Evolutionary conservation across 257 asterid genomes (phyloP).

Genomic region (Lantana camara): DNA sequence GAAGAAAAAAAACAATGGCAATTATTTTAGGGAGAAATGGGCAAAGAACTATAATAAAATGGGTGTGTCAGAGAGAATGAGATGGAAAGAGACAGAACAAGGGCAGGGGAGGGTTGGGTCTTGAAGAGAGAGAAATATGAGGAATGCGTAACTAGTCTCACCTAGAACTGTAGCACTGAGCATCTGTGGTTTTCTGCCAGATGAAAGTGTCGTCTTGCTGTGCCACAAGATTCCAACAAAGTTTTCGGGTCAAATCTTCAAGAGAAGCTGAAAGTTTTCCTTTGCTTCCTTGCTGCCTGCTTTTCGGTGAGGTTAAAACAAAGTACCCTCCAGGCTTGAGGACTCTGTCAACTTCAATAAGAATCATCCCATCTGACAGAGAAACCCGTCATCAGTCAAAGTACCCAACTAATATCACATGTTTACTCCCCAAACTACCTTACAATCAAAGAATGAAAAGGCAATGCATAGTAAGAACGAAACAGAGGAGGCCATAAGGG

Average conservation of each 20-base stretch:
- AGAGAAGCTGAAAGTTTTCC: slow-evolving; percentile 58
- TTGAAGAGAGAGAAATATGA: slow-evolving; percentile 17
- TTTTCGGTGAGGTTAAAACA: slow-evolving; percentile 79
- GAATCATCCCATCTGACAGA: slow-evolving; percentile 78
- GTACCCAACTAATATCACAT: neutral
- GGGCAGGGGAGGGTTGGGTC: neutral
- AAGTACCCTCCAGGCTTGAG: slow-evolving; percentile 97
- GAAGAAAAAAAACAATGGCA: slow-evolving; percentile 18
- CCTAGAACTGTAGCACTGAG: slow-evolving; percentile 73
- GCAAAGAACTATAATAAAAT: neutral
- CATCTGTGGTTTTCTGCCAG: slow-evolving; percentile 88
- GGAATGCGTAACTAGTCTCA: slow-evolving; percentile 37
- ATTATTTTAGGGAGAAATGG: slow-evolving; percentile 12
- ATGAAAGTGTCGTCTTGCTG: slow-evolving; percentile 82
- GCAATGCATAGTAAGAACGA: neutral
- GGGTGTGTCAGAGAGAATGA: neutral
- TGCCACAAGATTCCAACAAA: slow-evolving; percentile 82
- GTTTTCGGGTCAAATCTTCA: slow-evolving; percentile 61
- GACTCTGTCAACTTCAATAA: slow-evolving; percentile 89
- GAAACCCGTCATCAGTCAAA: slow-evolving; percentile 33
- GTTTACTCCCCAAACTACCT: neutral
- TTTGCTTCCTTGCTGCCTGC: slow-evolving; percentile 61
- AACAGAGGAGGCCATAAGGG: neutral
- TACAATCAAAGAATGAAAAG: neutral
- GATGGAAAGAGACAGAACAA: slow-evolving; percentile 6